phyloP scores from a whole-genome alignment of 2,329 filamentous ascomycete genomes.

The Neurospora crassa region DNA sequence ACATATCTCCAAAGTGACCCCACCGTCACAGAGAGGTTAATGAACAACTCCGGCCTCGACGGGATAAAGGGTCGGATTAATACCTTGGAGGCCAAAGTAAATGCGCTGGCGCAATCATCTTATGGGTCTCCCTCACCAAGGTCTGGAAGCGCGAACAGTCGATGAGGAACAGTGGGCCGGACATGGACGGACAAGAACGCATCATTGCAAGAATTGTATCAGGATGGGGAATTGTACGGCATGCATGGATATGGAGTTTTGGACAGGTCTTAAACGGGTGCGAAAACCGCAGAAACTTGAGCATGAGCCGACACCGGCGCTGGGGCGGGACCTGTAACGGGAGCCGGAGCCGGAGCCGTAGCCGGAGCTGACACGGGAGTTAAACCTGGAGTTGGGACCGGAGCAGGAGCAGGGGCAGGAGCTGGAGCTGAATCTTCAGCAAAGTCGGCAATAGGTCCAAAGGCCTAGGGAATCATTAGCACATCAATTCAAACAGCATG shows the following conservation, averaged over 20 bases:
- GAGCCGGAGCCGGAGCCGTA: background rate
- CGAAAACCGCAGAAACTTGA: background rate
- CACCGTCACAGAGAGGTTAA: constrained; percentile 12
- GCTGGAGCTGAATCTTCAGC: background rate
- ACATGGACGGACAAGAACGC: background rate
- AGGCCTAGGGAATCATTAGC: constrained; percentile 7
- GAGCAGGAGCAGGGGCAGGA: background rate
- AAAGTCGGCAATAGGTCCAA: constrained; percentile 12
- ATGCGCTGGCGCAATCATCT: constrained; percentile 2
- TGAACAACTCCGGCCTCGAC: constrained; percentile 1
- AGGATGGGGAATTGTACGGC: background rate
- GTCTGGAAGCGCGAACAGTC: background rate
- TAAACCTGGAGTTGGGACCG: no score
- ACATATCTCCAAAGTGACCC: constrained; percentile 10
- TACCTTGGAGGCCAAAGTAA: constrained; percentile 4
- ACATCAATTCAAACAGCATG: background rate
- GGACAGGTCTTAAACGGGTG: background rate
- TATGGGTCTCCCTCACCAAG: background rate
- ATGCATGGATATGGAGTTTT: background rate
- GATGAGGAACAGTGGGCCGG: background rate
- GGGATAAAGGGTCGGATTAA: constrained; percentile 5
- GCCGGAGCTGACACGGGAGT: background rate
- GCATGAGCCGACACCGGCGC: background rate
- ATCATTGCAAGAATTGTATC: background rate
- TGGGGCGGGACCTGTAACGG: background rate